These are phyloP conservation scores for Ogataea sp. DNA, from an alignment of 805 yeast species.

Conservation along the genomic window DNA sequence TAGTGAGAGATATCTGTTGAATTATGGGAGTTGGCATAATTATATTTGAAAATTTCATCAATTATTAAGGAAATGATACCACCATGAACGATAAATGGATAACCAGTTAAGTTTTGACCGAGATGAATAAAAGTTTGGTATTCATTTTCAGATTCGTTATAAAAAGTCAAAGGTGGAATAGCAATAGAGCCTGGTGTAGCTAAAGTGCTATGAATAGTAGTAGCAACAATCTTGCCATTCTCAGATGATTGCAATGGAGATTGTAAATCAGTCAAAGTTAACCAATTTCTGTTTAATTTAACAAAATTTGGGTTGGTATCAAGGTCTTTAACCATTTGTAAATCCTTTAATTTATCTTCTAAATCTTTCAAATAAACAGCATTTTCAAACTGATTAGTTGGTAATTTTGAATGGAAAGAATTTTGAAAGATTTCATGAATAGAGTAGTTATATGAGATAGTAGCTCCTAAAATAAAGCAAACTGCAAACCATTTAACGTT, in stretches of 20 bases:
- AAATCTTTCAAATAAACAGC: constrained; percentile 24
- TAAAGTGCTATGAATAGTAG: constrained; percentile 39
- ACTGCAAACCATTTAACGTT: constrained; percentile 9
- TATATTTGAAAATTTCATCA: constrained; percentile 59
- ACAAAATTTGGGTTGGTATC: constrained; percentile 27
- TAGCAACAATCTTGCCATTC: no score
- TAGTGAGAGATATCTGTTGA: constrained; percentile 13
- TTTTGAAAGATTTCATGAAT: constrained; percentile 19
- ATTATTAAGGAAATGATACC: constrained; percentile 77
- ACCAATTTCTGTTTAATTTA: constrained; percentile 31
- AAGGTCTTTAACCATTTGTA: constrained; percentile 46
- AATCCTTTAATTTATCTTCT: constrained; percentile 36
- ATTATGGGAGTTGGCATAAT: constrained; percentile 21
- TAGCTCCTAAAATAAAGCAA: constrained; percentile 18
- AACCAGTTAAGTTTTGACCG: constrained; percentile 76
- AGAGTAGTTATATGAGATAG: constrained; percentile 18
- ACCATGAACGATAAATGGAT: constrained; percentile 83
- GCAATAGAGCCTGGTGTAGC: constrained; percentile 74
- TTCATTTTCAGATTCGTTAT: constrained; percentile 46
- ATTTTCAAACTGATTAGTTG: constrained; percentile 15
- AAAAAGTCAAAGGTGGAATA: constrained; percentile 63
- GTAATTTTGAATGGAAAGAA: constrained; percentile 9
- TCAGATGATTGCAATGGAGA: constrained; percentile 9
- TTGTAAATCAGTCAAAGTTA: constrained; percentile 21
- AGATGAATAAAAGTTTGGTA: constrained; percentile 63